Conservation (phyloP, 805 yeast species). For the Wickerhamomyces queroliae region DNA sequence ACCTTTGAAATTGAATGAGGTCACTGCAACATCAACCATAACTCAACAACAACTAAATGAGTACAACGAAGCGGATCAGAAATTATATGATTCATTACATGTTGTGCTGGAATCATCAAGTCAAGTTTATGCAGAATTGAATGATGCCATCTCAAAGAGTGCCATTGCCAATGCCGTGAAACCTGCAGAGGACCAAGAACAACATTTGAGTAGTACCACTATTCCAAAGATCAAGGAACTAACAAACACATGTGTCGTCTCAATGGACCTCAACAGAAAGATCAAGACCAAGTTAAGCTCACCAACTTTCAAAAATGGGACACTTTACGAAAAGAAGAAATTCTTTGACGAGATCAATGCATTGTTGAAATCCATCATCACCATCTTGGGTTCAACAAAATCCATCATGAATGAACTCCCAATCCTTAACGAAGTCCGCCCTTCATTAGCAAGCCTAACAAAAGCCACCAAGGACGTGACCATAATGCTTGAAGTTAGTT, state of each 20-base stretch:
- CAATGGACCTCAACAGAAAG: conserved; percentile 76
- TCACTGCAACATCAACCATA: conserved; percentile 2
- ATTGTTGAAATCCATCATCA: conserved; percentile 77
- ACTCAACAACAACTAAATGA: conserved; percentile 23
- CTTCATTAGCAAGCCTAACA: conserved; percentile 75
- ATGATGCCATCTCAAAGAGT: conserved; percentile 58
- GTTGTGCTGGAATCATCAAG: conserved; percentile 65
- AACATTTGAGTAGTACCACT: conserved; percentile 28
- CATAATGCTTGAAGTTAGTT: conserved; percentile 66
- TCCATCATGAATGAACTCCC: conserved; percentile 78
- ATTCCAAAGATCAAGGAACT: conserved; percentile 70
- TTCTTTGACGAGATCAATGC: conserved; percentile 85
- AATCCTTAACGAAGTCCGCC: conserved; percentile 69
- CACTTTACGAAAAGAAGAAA: conserved; percentile 45
- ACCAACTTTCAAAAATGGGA: conserved; percentile 30
- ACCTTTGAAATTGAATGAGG: conserved; percentile 14
- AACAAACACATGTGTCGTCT: conserved; percentile 67
- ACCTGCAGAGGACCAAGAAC: conserved; percentile 28
- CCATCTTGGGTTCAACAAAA: conserved; percentile 79
- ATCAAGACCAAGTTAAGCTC: conserved; percentile 43
- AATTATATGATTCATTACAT: conserved; percentile 57
- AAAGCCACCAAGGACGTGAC: conserved; percentile 91
- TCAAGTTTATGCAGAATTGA: conserved; percentile 71
- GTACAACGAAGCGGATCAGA: conserved; percentile 55
- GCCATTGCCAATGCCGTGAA: conserved; percentile 48